Conservation (phyloP, 1,139 yeast genomes). For the Candida tetrigidarum region DNA sequence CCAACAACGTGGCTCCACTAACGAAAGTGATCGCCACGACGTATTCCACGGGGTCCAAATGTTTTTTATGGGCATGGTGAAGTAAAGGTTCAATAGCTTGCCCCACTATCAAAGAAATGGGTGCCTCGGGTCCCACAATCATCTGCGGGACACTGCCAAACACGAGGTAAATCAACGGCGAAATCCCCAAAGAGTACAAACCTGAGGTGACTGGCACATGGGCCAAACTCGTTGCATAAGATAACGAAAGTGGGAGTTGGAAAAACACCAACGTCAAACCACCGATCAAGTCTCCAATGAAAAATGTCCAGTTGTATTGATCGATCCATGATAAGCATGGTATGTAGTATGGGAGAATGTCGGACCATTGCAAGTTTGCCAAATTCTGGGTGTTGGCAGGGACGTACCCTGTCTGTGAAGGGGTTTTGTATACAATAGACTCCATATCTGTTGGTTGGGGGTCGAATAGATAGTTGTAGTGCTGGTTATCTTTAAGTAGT, state of each 20-base stretch:
- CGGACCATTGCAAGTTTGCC: constrained; percentile 32
- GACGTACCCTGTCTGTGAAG: constrained; percentile 22
- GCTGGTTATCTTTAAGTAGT: constrained; percentile 16
- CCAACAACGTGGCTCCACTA: constrained; percentile 75
- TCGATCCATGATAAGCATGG: constrained; percentile 86
- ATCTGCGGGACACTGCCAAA: constrained; percentile 95
- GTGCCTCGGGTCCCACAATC: constrained; percentile 98
- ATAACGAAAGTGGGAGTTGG: constrained; percentile 87
- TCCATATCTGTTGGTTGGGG: constrained; percentile 17
- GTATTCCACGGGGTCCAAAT: constrained; percentile 62
- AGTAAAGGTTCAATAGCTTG: constrained; percentile 79
- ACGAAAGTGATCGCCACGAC: constrained; percentile 76
- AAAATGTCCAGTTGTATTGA: constrained; percentile 52
- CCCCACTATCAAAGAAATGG: constrained; percentile 88
- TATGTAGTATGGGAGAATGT: constrained; percentile 64
- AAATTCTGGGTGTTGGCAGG: constrained; percentile 26
- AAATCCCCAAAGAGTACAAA: constrained; percentile 75
- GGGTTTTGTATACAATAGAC: constrained; percentile 21
- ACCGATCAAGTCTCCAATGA: constrained; percentile 79
- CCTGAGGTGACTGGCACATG: constrained; percentile 92
- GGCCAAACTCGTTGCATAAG: constrained; percentile 90
- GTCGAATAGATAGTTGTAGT: not conserved
- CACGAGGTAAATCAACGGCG: constrained; percentile 81
- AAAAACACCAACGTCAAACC: constrained; percentile 90
- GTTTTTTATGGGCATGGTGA: constrained; percentile 50